phyloP scores from a whole-genome alignment of 768 basidiomycete species.

The Rhodotorula kratochvilovae region DNA sequence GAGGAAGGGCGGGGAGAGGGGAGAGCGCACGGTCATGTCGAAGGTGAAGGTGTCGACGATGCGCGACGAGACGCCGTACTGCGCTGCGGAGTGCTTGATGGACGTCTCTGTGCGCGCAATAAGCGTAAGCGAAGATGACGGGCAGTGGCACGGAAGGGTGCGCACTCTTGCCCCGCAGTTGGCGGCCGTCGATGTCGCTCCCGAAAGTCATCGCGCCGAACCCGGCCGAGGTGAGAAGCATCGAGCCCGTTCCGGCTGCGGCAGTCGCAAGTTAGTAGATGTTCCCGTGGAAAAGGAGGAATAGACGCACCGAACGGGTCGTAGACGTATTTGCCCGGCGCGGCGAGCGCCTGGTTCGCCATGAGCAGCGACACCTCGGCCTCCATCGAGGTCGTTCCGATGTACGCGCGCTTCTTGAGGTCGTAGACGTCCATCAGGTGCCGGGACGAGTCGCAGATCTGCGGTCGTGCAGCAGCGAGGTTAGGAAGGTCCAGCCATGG shows the following conservation, averaged over 20 bases:
- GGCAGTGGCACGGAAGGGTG: not conserved
- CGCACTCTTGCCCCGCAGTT: conserved; percentile 88
- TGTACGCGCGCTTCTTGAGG: conserved; percentile 83
- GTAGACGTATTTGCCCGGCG: conserved; percentile 83
- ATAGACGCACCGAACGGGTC: conserved; percentile 77
- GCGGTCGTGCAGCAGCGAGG: not conserved
- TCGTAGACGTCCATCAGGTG: conserved; percentile 65
- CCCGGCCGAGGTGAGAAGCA: conserved; percentile 63
- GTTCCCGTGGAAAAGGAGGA: conserved; percentile 2
- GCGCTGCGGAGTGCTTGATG: conserved; percentile 45
- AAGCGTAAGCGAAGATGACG: not conserved
- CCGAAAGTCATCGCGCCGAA: conserved; percentile 85
- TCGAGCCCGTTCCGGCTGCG: conserved; percentile 52
- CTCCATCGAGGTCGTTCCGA: conserved; percentile 97
- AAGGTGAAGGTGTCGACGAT: conserved; percentile 85
- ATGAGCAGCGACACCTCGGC: conserved; percentile 90
- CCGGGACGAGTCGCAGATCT: conserved; percentile 48
- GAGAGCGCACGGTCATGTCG: conserved; percentile 67
- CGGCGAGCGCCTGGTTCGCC: conserved; percentile 92
- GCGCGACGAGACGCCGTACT: conserved; percentile 69
- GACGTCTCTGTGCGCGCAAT: not conserved
- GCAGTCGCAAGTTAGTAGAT: not conserved
- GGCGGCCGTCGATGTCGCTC: conserved; percentile 93
- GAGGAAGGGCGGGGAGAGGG: not conserved
- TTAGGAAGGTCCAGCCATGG: not conserved